Evolutionary conservation across 495 filamentous ascomycete genomes (phyloP), one percentile per base, ranked within the genome.

Genomic region (Aspergillus nanangensis): DNA sequence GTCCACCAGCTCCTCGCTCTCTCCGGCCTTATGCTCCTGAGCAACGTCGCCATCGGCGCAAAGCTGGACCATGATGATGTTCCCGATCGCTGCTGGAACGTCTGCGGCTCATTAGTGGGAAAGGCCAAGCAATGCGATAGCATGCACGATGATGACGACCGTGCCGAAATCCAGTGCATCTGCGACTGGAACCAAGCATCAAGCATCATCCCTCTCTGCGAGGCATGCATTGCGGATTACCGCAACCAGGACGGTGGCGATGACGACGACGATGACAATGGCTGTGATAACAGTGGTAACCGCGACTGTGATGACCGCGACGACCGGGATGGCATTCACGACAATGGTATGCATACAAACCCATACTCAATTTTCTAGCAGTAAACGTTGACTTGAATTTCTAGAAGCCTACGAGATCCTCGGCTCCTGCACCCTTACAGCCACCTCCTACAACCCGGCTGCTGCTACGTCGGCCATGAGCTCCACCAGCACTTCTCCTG

Each of bases 391-490:
- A 20, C 13, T 10, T 5, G 8, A 29, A 19, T 23, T 2, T 13
- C 20, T 33, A 69, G 65, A 67, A 17, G 65, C 65, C 15, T 61
- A 65, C 36, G 60, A 63, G 18, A 61, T 69, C 32, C 57, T 69
- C 38, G 43, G 34, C 45, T 61, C 55, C 8, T 69, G 65, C 52
- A 48, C 46, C 21, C 48, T 66, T 27, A 57, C 39, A 15, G 61
- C 63, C 8, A 69, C 61, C 8, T 57, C 58, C 15, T 69, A 63
- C 39, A 54, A 56, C 25, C 44, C 45, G 3, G 21, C 50, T 24
- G 45, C 38, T 13, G 45, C 47, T 17, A 47, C 39, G 9, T 40
- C 52, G 9, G 29, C 27, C 27, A n/a, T 40, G 11, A 52, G 31
- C 24, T 21, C 29, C 20, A 29, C 45, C 19, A 18, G 40, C 17